Base-by-base conservation (phyloP, 352 stramenopile species). In the Globisporangium recalcitrans region DNA sequence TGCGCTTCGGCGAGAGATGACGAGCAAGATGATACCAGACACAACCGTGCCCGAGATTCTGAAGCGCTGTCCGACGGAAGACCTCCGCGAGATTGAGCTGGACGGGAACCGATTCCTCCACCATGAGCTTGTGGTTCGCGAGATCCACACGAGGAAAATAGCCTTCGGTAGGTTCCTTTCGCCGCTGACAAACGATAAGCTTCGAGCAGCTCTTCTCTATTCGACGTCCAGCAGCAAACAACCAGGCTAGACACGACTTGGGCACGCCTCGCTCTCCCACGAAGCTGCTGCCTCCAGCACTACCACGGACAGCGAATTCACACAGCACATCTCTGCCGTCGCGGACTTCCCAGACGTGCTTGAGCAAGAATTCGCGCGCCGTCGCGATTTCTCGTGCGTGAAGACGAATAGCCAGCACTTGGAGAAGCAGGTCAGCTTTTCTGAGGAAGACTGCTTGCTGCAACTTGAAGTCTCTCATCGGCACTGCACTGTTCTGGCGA, bases 401-500 rank as follows among this genome's bases (percentile, higher is more conserved):
- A 89, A 88, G 52, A 85, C 91, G 77, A 82, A 88, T 60, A 88
- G 69, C 46, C 60, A 64, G 0, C 65, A 70, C 22, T 58, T 93
- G 27, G 80, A 85, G 51, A 65, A 70, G 8, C 73, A 79, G 2
- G 70, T 91, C n/a, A 91, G 72, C 51, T 86, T 93, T 47, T 87
- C 81, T 0, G 78, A 87, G 16, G 78, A 91, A 68, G 82, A 93
- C 62, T 90, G 83, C 26, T 58, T 90, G 40, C 40, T 91, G 27
- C 78, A 91, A 52, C 75, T 93, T 7, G 81, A 90, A 31, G 71
- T 67, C 14, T 74, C 83, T 8, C 73, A 89, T 62, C 70, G 72
- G 21, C 91, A 93, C 52, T 91, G 81, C 59, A 87, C 83, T 1
- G 80, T 88, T 3, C 54, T 86, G 24, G 83, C 79, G 13, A 93